Conservation (phyloP, 306 rosid genomes). For the Sesbania bispinosa region DNA sequence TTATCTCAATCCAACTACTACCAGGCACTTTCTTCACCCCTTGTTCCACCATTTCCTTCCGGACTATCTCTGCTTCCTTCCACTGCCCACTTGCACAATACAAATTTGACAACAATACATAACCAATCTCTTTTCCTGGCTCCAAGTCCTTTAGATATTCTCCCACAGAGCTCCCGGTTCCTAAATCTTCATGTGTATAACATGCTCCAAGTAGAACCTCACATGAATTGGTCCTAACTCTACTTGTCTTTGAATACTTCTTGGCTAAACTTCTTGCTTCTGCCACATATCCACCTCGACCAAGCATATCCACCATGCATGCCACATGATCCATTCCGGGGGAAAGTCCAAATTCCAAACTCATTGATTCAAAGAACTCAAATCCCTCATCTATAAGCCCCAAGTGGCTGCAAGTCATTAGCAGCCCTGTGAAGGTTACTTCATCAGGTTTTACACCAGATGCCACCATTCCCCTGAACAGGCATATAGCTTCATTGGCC, state of each 20-base stretch:
- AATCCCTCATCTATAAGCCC: conserved; percentile 62
- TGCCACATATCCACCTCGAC: conserved; percentile 62
- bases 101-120: conserved; percentile 68
- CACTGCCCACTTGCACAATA: conserved; percentile 68
- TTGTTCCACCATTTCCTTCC: conserved; percentile 67
- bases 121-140: conserved; percentile 57
- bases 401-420: conserved; percentile 80
- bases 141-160: conserved; percentile 45
- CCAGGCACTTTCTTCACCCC: conserved; percentile 83
- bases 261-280: conserved; percentile 57
- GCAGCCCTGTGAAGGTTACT: conserved; percentile 71
- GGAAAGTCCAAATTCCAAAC: conserved; percentile 45
- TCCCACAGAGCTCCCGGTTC: conserved; percentile 44
- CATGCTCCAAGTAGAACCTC: conserved; percentile 78
- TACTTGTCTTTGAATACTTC: conserved; percentile 35
- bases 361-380: conserved; percentile 51
- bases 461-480: conserved; percentile 54
- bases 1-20: conserved; percentile 82
- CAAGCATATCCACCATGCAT: conserved; percentile 84
- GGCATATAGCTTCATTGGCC: conserved; percentile 41
- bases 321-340: conserved; percentile 63
- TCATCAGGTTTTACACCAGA: conserved; percentile 61
- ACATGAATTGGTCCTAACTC: conserved; percentile 23
- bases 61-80: conserved; percentile 72
- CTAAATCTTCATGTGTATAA: conserved; percentile 43